Evolutionary conservation across 768 basidiomycete species (phyloP).

Genomic region (Sutorius australiensis): DNA sequence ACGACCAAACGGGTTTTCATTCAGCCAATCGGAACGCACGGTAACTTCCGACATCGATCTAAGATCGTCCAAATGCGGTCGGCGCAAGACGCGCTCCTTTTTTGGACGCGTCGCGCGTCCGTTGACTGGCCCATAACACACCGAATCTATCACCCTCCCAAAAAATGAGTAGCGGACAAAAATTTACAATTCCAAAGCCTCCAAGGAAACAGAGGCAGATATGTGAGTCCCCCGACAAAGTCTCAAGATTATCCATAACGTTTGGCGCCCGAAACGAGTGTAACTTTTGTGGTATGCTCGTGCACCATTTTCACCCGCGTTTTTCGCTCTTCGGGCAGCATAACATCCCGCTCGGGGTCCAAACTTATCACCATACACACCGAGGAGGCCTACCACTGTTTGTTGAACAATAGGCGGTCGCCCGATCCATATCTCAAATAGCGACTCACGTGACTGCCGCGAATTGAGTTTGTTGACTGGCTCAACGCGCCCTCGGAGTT

Average conservation of each 20-base stretch:
- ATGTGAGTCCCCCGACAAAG: slow-evolving; percentile 14
- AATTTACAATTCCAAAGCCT: slow-evolving; percentile 23
- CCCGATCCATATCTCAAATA: slow-evolving; percentile 31
- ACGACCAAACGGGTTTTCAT: background rate
- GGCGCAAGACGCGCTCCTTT: slow-evolving; percentile 40
- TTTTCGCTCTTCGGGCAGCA: slow-evolving; percentile 14
- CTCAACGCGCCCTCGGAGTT: slow-evolving; percentile 40
- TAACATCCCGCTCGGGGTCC: slow-evolving; percentile 11
- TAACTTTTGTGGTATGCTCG: slow-evolving; percentile 15
- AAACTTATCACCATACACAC: slow-evolving; percentile 2
- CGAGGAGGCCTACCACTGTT: background rate
- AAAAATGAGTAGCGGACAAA: slow-evolving; percentile 30
- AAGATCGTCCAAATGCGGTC: slow-evolving; percentile 30
- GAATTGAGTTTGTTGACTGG: slow-evolving; percentile 40
- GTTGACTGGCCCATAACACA: slow-evolving; percentile 26
- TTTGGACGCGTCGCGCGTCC: slow-evolving; percentile 33
- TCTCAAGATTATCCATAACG: slow-evolving; percentile 14
- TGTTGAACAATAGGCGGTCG: slow-evolving; percentile 11
- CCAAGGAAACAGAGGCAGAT: slow-evolving; percentile 13
- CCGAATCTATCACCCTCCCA: slow-evolving; percentile 24
- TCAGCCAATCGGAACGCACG: slow-evolving; percentile 13
- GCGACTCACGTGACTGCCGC: slow-evolving; percentile 34
- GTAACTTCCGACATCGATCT: slow-evolving; percentile 28
- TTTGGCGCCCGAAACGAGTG: slow-evolving; percentile 14
- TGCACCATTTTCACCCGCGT: slow-evolving; percentile 4